Conservation (phyloP, 1,139 yeast genomes). For the Geotrichum histeridarum region DNA sequence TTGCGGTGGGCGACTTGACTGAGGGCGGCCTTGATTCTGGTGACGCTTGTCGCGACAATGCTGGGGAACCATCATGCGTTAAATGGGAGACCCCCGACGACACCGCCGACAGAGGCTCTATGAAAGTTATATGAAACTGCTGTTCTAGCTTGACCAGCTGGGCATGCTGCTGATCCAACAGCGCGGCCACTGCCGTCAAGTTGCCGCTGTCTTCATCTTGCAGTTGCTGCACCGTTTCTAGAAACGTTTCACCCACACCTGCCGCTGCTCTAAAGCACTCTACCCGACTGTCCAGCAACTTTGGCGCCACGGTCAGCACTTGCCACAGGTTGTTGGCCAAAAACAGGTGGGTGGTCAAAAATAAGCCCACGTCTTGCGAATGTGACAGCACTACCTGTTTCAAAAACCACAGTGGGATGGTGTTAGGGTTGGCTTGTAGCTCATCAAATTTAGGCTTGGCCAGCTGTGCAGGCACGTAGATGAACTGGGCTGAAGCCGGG, state of each 20-base stretch:
- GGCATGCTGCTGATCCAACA: slow-evolving; percentile 10
- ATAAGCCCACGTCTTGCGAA: slow-evolving; percentile 25
- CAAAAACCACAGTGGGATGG: slow-evolving; percentile 26
- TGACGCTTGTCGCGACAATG: not conserved
- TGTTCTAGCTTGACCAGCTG: slow-evolving; percentile 21
- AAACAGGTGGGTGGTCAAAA: slow-evolving; percentile 23
- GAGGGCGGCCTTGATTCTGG: not conserved
- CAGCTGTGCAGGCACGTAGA: not conserved
- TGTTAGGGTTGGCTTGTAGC: slow-evolving; percentile 8
- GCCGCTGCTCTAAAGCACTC: slow-evolving; percentile 24
- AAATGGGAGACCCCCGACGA: slow-evolving; percentile 8
- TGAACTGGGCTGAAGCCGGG: slow-evolving; percentile 1
- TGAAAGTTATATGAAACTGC: slow-evolving; percentile 24
- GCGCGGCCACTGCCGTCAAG: not conserved
- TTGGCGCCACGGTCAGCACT: slow-evolving; percentile 21
- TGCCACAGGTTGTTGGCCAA: slow-evolving; percentile 26
- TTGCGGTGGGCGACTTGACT: slow-evolving; percentile 10
- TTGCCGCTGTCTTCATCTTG: not conserved
- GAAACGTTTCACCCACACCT: slow-evolving; percentile 22
- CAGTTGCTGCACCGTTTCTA: slow-evolving; percentile 9
- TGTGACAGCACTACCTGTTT: slow-evolving; percentile 25
- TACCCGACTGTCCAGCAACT: slow-evolving; percentile 24
- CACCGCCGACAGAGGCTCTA: slow-evolving; percentile 17
- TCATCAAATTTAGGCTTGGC: slow-evolving; percentile 6
- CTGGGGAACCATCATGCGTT: not conserved